phyloP scores from a whole-genome alignment of 2,329 filamentous ascomycete species.

The Aspergillus ochraceus region DNA sequence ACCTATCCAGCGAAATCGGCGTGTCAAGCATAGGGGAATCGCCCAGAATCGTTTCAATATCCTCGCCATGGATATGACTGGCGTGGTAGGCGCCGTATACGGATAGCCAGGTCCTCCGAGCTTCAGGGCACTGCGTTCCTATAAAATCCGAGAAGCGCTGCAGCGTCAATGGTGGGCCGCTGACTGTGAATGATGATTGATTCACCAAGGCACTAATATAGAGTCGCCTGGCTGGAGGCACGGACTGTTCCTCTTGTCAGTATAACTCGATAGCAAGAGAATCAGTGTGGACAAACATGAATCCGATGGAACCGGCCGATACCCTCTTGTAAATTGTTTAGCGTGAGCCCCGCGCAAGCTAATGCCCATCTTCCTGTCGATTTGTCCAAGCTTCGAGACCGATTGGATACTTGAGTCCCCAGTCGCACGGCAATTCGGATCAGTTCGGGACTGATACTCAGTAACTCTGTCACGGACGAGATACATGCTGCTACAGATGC shows the following conservation, averaged over 20 bases:
- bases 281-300: background rate
- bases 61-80: background rate
- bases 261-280: background rate
- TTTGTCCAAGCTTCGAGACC: background rate
- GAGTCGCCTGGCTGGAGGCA: background rate
- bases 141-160: background rate
- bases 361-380: background rate
- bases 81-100: background rate
- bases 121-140: background rate
- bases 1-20: background rate
- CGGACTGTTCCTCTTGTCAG: background rate
- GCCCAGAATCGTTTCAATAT: background rate
- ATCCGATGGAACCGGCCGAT: background rate
- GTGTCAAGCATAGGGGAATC: background rate
- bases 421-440: background rate
- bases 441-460: background rate
- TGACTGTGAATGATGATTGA: background rate
- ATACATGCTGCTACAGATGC: background rate
- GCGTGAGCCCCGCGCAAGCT: background rate
- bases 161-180: background rate
- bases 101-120: background rate
- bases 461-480: background rate
- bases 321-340: background rate
- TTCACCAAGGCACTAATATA: background rate
- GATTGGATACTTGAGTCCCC: background rate